Evolutionary conservation across 1,139 yeast genomes (phyloP).

Genomic region (Cylindricascospora bacillispora): DNA sequence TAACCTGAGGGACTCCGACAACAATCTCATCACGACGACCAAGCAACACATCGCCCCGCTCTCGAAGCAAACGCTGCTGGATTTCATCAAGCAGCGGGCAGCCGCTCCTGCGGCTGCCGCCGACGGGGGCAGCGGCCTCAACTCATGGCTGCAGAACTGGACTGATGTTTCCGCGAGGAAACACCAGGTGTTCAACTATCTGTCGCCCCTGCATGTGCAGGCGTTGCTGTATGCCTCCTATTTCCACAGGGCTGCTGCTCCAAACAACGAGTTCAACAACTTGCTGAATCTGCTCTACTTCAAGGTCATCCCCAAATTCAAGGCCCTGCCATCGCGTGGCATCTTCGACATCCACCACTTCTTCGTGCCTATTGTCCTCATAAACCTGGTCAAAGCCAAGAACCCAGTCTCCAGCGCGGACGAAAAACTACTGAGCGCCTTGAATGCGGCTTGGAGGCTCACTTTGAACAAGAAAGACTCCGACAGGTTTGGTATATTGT

Average conservation of each 20-base stretch:
- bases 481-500: too few relatives aligned
- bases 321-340: slow-evolving; percentile 17
- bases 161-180: slow-evolving; percentile 17
- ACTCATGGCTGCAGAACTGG: slow-evolving; percentile 23
- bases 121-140: slow-evolving; percentile 26
- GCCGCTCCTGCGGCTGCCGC: too few relatives aligned
- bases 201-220: slow-evolving; percentile 23
- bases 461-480: too few relatives aligned
- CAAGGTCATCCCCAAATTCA: too few relatives aligned
- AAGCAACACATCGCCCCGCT: slow-evolving; percentile 28
- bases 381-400: slow-evolving; percentile 8
- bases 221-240: slow-evolving; percentile 23
- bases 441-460: too few relatives aligned
- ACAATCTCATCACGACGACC: slow-evolving; percentile 31
- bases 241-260: slow-evolving; percentile 11
- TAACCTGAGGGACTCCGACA: slow-evolving; percentile 37
- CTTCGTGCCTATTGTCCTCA: slow-evolving; percentile 19
- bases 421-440: slow-evolving; percentile 2
- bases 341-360: slow-evolving; percentile 18
- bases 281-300: too few relatives aligned
- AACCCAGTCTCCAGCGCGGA: not conserved
- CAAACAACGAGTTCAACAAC: too few relatives aligned
- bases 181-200: slow-evolving; percentile 17
- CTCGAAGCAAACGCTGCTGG: slow-evolving; percentile 24
- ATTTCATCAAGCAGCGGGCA: slow-evolving; percentile 25